Evolutionary conservation across 2,329 filamentous ascomycete species (phyloP), one percentile per base, ranked within the genome.

Genomic region (Fusarium xyrophilum): DNA sequence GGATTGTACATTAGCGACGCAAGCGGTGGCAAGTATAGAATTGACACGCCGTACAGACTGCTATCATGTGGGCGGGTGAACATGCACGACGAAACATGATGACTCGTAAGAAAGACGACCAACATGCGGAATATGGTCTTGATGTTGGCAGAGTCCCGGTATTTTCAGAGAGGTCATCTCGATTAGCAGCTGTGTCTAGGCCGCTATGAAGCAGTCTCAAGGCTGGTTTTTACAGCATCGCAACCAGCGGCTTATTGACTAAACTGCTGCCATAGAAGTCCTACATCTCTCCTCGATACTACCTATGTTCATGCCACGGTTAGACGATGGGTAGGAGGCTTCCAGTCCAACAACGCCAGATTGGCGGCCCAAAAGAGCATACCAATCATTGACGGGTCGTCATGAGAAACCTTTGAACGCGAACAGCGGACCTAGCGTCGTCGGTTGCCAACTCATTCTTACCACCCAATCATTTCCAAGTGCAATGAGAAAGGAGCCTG

Each of bases 241-340:
- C 21, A 23, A 23, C 21, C 38, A 23, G 38, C 11, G 9, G 21
- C 9, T 25, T 25, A 21, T 40, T 17, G 21, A 11, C 21, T 23
- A 40, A 23, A 40, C 38, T 9, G 23, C 14, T 23, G 6, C 13
- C 10, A 19, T 23, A 4, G n/a, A 32, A 3, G 7, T 12, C 1
- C 19, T 15, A 32, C 10, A 17, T 23, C 15, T 47, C 19, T 21
- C 14, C 21, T 47, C 15, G 2, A 32, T 1, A 19, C 2, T 14
- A 13, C 11, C n/a, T 6, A 33, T 23, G 2, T 23, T 23, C 10
- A 19, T 23, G 13, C 15, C 32, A 2, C 0, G 12, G 1, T 32
- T 9, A 15, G 23, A 47, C 15, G 1, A 17, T 17, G 17, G 2
- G 5, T 4, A 23, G 13, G 15, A 23, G 9, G 2, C 5, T 47